phyloP scores from a whole-genome alignment of 345 rosid species.

The Dipteronia dyeriana region DNA sequence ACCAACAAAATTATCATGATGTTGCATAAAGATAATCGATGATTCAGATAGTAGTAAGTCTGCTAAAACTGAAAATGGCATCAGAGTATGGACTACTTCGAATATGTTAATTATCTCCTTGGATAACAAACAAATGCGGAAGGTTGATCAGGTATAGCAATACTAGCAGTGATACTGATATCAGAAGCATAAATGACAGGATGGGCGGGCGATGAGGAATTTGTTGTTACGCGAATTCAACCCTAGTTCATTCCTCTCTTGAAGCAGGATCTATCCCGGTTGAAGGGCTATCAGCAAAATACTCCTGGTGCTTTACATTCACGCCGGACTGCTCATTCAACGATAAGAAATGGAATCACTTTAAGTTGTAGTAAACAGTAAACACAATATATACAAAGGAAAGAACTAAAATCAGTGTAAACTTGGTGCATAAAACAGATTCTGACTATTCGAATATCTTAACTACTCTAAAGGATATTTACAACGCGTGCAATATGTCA shows the following conservation, averaged over 20 bases:
- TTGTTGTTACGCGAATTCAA: neutral
- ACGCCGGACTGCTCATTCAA: constrained; percentile 69
- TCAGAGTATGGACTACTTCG: neutral
- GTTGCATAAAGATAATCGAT: too few relatives aligned
- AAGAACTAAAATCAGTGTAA: neutral
- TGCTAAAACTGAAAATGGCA: neutral
- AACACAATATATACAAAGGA: neutral
- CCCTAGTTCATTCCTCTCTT: neutral
- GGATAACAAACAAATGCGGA: neutral
- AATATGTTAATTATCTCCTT: neutral
- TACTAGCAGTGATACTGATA: neutral
- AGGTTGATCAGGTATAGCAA: neutral
- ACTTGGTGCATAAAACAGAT: neutral
- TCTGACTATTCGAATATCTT: neutral
- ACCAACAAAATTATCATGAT: too few relatives aligned
- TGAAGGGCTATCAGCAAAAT: constrained; percentile 79
- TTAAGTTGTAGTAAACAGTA: neutral
- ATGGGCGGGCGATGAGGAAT: neutral
- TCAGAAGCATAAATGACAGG: too few relatives aligned
- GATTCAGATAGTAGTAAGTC: too few relatives aligned
- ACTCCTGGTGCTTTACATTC: constrained; percentile 91
- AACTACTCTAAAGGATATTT: too few relatives aligned
- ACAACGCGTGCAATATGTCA: neutral
- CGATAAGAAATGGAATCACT: constrained; percentile 3
- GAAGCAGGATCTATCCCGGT: constrained; percentile 66